A percentile compares a stretch with the other conserved stretches of the same genome.
Conservation (phyloP, 2,329 filamentous ascomycete species). For the Pleurostoma richardsiae region DNA sequence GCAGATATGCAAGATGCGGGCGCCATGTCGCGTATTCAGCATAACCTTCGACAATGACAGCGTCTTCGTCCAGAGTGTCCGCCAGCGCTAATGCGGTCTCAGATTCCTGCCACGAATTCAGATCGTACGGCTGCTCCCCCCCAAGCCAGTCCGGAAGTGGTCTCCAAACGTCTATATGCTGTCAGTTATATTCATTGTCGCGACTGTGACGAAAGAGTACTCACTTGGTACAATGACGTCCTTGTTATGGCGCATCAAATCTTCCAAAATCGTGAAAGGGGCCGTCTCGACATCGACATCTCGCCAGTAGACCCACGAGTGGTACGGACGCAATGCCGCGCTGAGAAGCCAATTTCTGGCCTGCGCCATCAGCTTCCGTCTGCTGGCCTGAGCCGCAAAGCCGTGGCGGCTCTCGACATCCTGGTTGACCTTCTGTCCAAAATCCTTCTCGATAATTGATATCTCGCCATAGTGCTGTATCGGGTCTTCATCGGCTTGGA, state of each 20-base stretch:
- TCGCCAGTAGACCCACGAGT: slow-evolving; percentile 99
- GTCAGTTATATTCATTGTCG: slow-evolving; percentile 1
- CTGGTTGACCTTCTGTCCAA: slow-evolving; percentile 95
- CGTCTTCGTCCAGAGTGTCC: slow-evolving; percentile 93
- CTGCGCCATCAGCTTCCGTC: slow-evolving; percentile 96
- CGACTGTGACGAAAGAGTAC: slow-evolving; percentile 28
- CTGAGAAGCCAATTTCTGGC: slow-evolving; percentile 95
- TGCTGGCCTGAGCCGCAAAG: slow-evolving; percentile 89
- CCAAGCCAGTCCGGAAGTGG: slow-evolving; percentile 98
- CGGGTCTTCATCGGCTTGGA: slow-evolving; percentile 76
- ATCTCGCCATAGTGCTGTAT: slow-evolving; percentile 90
- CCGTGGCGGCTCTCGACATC: slow-evolving; percentile 97
- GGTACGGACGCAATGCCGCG: slow-evolving; percentile 85
- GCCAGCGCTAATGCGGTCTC: slow-evolving; percentile 92
- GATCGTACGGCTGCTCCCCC: slow-evolving; percentile 94
- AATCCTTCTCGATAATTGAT: slow-evolving; percentile 97
- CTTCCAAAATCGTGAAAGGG: slow-evolving; percentile 92
- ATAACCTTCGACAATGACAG: slow-evolving; percentile 97
- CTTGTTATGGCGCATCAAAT: slow-evolving; percentile 98
- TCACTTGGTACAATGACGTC: slow-evolving; percentile 97
- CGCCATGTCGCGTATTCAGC: slow-evolving; percentile 98
- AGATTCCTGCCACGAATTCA: slow-evolving; percentile 99
- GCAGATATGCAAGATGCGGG: slow-evolving; percentile 91
- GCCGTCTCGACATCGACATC: slow-evolving; percentile 98
- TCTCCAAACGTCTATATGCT: slow-evolving; percentile 83